Base-by-base conservation (phyloP, 805 yeast genomes). In the Candida parachauliodes region DNA sequence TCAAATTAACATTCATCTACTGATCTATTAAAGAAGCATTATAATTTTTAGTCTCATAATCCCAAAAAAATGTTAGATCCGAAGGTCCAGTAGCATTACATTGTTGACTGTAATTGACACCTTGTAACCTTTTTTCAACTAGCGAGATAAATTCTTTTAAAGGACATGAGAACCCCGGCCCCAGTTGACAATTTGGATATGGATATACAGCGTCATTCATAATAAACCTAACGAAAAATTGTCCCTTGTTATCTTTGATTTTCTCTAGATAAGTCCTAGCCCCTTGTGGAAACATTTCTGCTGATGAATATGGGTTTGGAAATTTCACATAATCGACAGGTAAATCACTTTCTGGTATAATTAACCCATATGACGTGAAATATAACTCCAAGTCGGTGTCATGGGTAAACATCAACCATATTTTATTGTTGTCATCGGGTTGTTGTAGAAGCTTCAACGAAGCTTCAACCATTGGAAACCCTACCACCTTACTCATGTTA, bases 371-470 rank as follows among this genome's bases (percentile, higher is more conserved):
- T 2, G 91, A 84, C 20, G 85, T 65, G 48, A 81, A 62, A 48
- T 72, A 79, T 28, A 80, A 65, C 44, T 78, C 65, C 28, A 85
- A 58, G 44, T 81, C 83, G 26, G 82, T 74, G 54, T 87, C 95
- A 52, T 87, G 95, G 11, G 86, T 70, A 64, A 85, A 81, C 46
- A 79, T 82, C 47, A 83, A 67, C 68, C 81, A 81, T 32, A 83
- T 65, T 39, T 74, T 81, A 25, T 74, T 74, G 37, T 43, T 32
- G 15, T 54, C 55, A n/a, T 22, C 19, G 30, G 72, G 70, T 42
- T 65, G 57, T 21, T 21, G 10, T 45, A 80, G 62, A 41, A 73
- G 65, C n/a, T 68, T 60, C 43, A 79, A 62, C 5, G 77, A 65
- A 28, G 75, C 72, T 27, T 72, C 68, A 40, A 68, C 60, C 42